Base-by-base conservation (phyloP, 1,284 basidiomycete genomes). In the Porogramme epimiltina region DNA sequence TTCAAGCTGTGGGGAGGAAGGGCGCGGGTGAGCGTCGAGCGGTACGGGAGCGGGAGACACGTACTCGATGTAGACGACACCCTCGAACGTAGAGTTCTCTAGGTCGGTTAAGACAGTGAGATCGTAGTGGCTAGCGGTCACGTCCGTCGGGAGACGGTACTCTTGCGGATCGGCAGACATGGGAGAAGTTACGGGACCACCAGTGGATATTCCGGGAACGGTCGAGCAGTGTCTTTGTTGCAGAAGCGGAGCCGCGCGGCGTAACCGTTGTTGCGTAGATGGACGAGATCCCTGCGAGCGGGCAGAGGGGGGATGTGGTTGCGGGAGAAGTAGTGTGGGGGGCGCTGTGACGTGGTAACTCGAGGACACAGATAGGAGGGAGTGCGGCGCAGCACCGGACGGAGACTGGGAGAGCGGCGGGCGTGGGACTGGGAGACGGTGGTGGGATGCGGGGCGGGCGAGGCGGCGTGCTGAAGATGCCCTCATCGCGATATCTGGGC, bases 51-150 rank as follows among this genome's bases (percentile, higher is more conserved):
- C 1, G 34, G 22, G 25, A 25, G n/a, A 33, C 8, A 71, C 80
- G 51, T 52, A 85, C 89, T 79, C 75, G 63, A 94, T 84, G 62
- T 85, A 83, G 26, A 87, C 91, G 51, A 89, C 79, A 38, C 95
- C 95, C 36, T 84, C 78, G 67, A 95, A 98, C 19, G 72, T 79
- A 47, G 83, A 76, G 22, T 79, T 78, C 55, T 89, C 79, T 47
- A 98, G 80, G 71, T 96, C 90, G 3, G 95, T 95, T 68, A 82
- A 87, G 71, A 96, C 76, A 43, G 84, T 87, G 46, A 97, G 71
- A 62, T 88, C 90, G 72, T 97, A 98, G 70, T 95, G 92, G 23
- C 73, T 79, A 19, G 93, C 88, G 60, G 79, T 82, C 52, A 93
- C 84, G 61, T 85, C 76, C 10, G 79, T 80, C 11, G 92, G 92